Evolutionary conservation across 2,329 filamentous ascomycete genomes (phyloP), one percentile per base, ranked within the genome.

Genomic region (Sporothrix protearum): DNA sequence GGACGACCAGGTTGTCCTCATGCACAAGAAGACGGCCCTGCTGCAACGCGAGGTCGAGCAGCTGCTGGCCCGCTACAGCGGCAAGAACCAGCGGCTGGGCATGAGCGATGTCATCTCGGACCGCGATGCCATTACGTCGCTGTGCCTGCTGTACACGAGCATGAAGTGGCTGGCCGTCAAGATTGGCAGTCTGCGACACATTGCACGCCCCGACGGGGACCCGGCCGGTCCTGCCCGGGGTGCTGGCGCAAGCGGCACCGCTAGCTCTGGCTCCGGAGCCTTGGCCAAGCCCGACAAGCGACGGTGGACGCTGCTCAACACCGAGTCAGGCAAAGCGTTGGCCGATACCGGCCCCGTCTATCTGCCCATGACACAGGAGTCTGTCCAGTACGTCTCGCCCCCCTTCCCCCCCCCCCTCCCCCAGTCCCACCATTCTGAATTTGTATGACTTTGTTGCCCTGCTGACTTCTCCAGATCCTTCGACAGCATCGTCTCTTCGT

Each of bases 121-220:
- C 77, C 89, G 92, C 33, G 96, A 98, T 79, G 92, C 90, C 3
- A 91, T 98, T 36, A 89, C 91, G 57, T 91, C 91, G 3, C 83
- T 99, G 4, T 97, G 94, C 76, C 86, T 97, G 51, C 84, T 99
- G 47, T 96, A 97, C 80, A 97, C 94, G 67, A 97, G 94, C 83
- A 97, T 98, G 93, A 96, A 96, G 84, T 99, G 96, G 96, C 88
- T 99, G 47, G 90, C 92, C 25, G 91, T 91, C 76, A 96, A 95
- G 81, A 89, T 97, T 55, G 83, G 86, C n/a, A 86, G 92, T 71
- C 85, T 99, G 69, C 88, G 96, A 55, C 90, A 95, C 77, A 93
- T 97, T 77, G 95, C 92, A 25, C 85, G 87, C 69, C 89, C 91
- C 73, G 89, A 92, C 61, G 87, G 88, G 49, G 89, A 63, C 12